Conservation (phyloP, 805 yeast species). For the Clavispora vitiphila region DNA sequence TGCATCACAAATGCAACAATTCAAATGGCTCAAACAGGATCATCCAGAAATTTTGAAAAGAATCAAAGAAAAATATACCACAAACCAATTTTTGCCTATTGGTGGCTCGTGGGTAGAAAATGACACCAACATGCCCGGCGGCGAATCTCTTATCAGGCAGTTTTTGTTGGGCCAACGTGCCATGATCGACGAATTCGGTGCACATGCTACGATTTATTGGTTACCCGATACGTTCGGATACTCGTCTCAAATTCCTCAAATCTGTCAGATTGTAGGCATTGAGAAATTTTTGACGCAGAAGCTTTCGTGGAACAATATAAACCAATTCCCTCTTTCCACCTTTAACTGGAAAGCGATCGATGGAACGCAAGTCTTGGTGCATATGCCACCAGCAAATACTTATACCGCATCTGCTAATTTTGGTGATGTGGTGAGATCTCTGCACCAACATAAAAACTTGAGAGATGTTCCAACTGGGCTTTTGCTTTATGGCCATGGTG, state of each 20-base stretch:
- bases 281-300: constrained; percentile 87
- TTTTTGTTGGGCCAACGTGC: constrained; percentile 87
- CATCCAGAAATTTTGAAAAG: constrained; percentile 75
- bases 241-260: constrained; percentile 90
- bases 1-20: constrained; percentile 95
- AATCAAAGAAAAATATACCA: constrained; percentile 59
- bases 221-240: constrained; percentile 97
- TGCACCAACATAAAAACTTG: constrained; percentile 76
- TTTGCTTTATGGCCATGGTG: constrained; percentile 87
- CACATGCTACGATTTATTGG: constrained; percentile 78
- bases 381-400: constrained; percentile 97
- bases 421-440: constrained; percentile 84
- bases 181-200: constrained; percentile 74
- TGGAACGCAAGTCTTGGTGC: constrained; percentile 88
- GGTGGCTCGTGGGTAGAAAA: constrained; percentile 99
- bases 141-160: constrained; percentile 87
- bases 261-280: constrained; percentile 83
- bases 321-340: constrained; percentile 81
- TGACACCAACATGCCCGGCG: constrained; percentile 93
- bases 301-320: constrained; percentile 94
- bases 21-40: constrained; percentile 82
- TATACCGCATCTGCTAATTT: constrained; percentile 91
- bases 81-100: constrained; percentile 77
- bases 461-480: constrained; percentile 77
- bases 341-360: constrained; percentile 96